Conservation (phyloP, 2,329 filamentous ascomycete genomes). For the Trichoderma aggressivum region DNA sequence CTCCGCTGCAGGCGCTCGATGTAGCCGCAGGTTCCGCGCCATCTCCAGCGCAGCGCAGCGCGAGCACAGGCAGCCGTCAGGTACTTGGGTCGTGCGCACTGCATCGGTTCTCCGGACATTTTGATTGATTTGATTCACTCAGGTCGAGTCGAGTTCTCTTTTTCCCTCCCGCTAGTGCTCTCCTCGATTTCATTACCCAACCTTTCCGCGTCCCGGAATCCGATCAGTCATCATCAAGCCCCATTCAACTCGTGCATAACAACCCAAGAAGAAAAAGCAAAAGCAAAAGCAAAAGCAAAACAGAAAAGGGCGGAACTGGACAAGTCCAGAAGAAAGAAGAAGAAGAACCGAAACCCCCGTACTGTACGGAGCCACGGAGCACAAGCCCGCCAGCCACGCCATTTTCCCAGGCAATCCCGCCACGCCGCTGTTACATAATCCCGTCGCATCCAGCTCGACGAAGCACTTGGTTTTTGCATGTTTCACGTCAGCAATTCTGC, state of each 20-base stretch:
- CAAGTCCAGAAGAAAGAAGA: background rate
- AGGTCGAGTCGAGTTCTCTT: background rate
- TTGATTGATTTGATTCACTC: background rate
- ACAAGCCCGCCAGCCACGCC: conserved; percentile 18
- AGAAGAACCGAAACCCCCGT: background rate
- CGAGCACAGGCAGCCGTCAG: background rate
- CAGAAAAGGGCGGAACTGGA: background rate
- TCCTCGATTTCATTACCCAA: background rate
- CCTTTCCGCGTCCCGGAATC: conserved; percentile 14
- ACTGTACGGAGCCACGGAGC: background rate
- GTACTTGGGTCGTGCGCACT: background rate
- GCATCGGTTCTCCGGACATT: conserved; percentile 2
- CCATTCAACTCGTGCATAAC: background rate
- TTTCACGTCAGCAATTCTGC: conserved; percentile 19
- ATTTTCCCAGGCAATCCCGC: conserved; percentile 15
- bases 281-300: background rate
- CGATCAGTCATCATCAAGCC: conserved; percentile 14
- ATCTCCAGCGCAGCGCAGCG: background rate
- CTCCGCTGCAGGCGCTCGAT: background rate
- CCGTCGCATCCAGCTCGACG: conserved; percentile 16
- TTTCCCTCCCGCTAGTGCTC: background rate
- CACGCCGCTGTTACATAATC: conserved; percentile 20
- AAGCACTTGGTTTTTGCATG: conserved; percentile 7
- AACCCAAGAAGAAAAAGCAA: background rate
- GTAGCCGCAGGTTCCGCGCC: background rate